Base-by-base conservation (phyloP, 305 asterid species). In the Solanum chacoense region DNA sequence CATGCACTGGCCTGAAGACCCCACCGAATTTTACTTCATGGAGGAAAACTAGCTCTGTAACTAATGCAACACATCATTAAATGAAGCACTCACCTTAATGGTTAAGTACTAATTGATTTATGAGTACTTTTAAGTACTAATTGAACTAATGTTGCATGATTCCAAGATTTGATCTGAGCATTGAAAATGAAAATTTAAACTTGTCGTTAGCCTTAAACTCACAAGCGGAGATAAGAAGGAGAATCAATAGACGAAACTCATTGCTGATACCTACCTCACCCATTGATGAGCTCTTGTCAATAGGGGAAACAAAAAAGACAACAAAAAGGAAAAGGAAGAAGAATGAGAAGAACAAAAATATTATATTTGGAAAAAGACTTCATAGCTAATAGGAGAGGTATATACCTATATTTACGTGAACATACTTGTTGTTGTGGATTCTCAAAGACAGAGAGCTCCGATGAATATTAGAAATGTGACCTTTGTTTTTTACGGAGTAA, bases 51-150 rank as follows among this genome's bases (percentile, higher is more conserved):
- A 18, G 9, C 24, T 7, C 69, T 14, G 69, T 42, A 59, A 59
- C 73, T 65, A 32, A 36, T 37, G 85, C 65, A 22, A 22, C 37
- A 38, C 11, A 31, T 73, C 16, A 10, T 40, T 29, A 75, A 65
- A 42, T 84, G 55, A n/a, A 88, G 85, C 31, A 55, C 93, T 87
- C 86, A 69, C 29, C 11, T 65, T 65, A n/a, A n/a, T 65, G 59
- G 59, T 14, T 45, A 59, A 20, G 71, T 59, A 59, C 71, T 63
- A 22, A 63, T 22, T 63, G 71, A 63, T 59, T 59, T 59, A 9
- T 59, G 69, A 59, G 9, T 16, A 55, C 71, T 63, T 63, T 22
- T 8, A 63, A 7, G 28, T 63, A 63, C 28, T 63, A 63, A 63
- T 22, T 63, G 71, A 63, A 63, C 9, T 63, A 63, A 22, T 63